A percentile compares a stretch with the other conserved stretches of the same genome.
Conservation (phyloP, 441 rosid genomes). For the Gossypium davidsonii region DNA sequence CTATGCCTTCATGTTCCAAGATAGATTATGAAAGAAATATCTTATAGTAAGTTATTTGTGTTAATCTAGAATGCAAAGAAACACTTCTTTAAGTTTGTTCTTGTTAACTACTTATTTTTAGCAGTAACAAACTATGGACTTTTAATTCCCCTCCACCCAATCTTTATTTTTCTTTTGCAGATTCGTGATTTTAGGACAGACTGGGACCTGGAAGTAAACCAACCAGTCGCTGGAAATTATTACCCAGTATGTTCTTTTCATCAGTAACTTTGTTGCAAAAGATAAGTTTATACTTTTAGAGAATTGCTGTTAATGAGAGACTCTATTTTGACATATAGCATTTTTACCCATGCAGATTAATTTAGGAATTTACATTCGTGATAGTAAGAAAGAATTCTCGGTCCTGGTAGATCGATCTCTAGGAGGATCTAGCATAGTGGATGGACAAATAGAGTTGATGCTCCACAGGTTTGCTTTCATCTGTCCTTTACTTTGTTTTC, state of each 20-base stretch:
- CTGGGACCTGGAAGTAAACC: constrained; percentile 90
- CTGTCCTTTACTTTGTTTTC: constrained; percentile 6
- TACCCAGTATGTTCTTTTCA: constrained; percentile 65
- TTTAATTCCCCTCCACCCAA: neutral
- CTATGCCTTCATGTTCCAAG: neutral
- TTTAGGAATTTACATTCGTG: constrained; percentile 82
- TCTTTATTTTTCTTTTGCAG: constrained; percentile 34
- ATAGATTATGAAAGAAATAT: constrained; percentile 2
- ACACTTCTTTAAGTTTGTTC: neutral
- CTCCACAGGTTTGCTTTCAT: constrained; percentile 66
- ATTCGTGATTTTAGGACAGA: constrained; percentile 88
- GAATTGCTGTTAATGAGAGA: neutral
- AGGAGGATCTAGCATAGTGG: constrained; percentile 85
- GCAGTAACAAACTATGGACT: constrained; percentile 10
- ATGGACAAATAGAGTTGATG: constrained; percentile 94
- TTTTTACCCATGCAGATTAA: constrained; percentile 53
- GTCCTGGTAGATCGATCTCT: constrained; percentile 86
- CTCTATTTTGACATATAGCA: neutral
- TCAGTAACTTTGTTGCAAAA: neutral
- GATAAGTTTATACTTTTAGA: neutral
- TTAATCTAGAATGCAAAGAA: constrained; percentile 10
- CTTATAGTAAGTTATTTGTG: neutral
- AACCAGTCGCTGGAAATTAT: constrained; percentile 94
- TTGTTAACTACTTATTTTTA: constrained; percentile 11
- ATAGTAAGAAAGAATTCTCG: constrained; percentile 63